phyloP scores from a whole-genome alignment of 768 basidiomycete genomes.

The Lentinula boryana region DNA sequence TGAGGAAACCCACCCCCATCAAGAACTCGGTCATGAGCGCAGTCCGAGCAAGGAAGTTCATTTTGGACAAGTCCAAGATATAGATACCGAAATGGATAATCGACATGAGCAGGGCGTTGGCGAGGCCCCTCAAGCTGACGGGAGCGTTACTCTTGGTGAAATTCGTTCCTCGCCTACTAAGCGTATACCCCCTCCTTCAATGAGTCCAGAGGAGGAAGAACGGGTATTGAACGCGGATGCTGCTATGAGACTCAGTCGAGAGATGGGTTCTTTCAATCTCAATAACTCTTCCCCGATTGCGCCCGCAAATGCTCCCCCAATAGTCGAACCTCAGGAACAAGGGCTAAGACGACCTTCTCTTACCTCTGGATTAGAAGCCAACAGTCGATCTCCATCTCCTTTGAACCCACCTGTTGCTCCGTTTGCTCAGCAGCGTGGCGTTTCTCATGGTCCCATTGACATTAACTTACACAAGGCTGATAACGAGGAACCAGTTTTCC shows the following conservation, averaged over 20 bases:
- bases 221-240: constrained; percentile 57
- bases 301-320: constrained; percentile 4
- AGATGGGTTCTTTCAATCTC: constrained; percentile 50
- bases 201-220: constrained; percentile 42
- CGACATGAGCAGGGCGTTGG: constrained; percentile 12
- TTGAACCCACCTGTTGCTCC: constrained; percentile 31
- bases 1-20: constrained; percentile 17
- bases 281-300: constrained; percentile 15
- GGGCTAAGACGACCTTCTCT: not conserved
- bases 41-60: constrained; percentile 29
- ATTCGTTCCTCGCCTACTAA: not conserved
- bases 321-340: not conserved
- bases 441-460: not conserved
- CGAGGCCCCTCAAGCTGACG: not conserved
- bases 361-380: not conserved
- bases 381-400: constrained; percentile 13
- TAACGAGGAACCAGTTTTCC: not conserved
- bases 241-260: constrained; percentile 60
- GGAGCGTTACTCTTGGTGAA: not conserved
- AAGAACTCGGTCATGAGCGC: not conserved
- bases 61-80: constrained; percentile 36
- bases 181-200: constrained; percentile 31
- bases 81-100: constrained; percentile 28
- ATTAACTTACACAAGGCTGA: not conserved
- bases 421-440: constrained; percentile 26